Base-by-base conservation (phyloP, 2,329 filamentous ascomycete species). In the Cadophora malorum region DNA sequence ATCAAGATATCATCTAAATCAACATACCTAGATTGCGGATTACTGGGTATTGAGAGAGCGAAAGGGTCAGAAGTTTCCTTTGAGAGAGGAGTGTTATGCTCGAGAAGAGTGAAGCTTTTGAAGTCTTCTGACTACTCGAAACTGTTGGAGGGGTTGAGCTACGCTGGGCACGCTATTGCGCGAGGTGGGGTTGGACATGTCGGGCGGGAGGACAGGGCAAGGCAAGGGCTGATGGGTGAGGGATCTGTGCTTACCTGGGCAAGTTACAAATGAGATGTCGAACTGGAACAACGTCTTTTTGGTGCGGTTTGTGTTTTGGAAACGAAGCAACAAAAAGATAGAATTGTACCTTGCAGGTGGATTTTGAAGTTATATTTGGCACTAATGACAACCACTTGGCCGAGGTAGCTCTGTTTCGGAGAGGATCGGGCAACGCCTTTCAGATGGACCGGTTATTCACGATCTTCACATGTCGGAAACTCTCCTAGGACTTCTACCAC, bases 381-480 rank as follows among this genome's bases (percentile, higher is more conserved):
- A 68, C 66, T 62, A 62, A 41, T 31, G 23, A 58, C 49, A 21
- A 47, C 52, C 35, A 35, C 14, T 61, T 47, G 60, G 45, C 67
- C 67, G 67, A 69, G 67, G 67, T 56, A 53, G 19, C 41, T 47
- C 3, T 56, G 33, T 28, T 28, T 68, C 67, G 67, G 67, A 59
- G 64, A 64, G 60, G 60, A 41, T 56, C 67, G 67, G 67, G 61
- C 45, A 35, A 31, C 9, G 23, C 50, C 23, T 33, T 23, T n/a
- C 23, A 9, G 9, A 55, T 63, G 47, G 14, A 53, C 53, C 60
- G 60, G 33, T 38, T 50, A 12, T 50, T 38, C 47, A 62, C 50
- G 64, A 61, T 63, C 31, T 73, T 74, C 74, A 74, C 73, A 73
- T 75, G 74, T 66, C 65, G 66, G 65, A 63, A 58, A 56, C 59